These are phyloP conservation scores for Arachnomyces sp. DNA, from an alignment of 2,329 filamentous ascomycete genomes.

Conservation along the genomic window DNA sequence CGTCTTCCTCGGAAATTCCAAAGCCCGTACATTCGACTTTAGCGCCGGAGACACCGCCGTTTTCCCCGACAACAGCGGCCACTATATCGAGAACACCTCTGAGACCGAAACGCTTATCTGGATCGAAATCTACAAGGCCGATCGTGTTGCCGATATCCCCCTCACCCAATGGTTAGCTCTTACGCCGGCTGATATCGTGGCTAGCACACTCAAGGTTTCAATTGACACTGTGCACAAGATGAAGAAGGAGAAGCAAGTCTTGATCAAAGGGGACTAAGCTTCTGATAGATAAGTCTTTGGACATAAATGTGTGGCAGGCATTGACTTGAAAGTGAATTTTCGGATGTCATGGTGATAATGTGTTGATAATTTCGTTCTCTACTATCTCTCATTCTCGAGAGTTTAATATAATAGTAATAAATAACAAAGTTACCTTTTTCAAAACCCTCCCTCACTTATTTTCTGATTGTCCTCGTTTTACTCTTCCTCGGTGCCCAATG, in stretches of 20 bases:
- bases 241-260: conserved; percentile 58
- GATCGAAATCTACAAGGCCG: conserved; percentile 63
- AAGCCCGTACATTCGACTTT: conserved; percentile 61
- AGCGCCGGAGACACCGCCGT: conserved; percentile 59
- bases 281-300: too few species aligned
- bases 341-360: too few species aligned
- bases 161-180: conserved; percentile 63
- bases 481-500: too few species aligned
- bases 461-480: too few species aligned
- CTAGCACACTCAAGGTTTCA: conserved; percentile 52
- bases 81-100: conserved; percentile 64
- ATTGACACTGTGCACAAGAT: conserved; percentile 49
- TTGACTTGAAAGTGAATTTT: too few species aligned
- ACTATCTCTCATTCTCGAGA: too few species aligned
- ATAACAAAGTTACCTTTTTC: too few species aligned
- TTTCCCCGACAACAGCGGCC: conserved; percentile 56
- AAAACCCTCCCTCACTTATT: too few species aligned
- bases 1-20: conserved; percentile 55
- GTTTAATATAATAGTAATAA: too few species aligned
- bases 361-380: too few species aligned
- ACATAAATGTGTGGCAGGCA: too few species aligned
- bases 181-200: conserved; percentile 57
- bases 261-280: conserved; percentile 29
- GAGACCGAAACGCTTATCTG: conserved; percentile 57
- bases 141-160: conserved; percentile 59